Conservation (phyloP, 345 rosid species). For the Excoecaria agallocha region DNA sequence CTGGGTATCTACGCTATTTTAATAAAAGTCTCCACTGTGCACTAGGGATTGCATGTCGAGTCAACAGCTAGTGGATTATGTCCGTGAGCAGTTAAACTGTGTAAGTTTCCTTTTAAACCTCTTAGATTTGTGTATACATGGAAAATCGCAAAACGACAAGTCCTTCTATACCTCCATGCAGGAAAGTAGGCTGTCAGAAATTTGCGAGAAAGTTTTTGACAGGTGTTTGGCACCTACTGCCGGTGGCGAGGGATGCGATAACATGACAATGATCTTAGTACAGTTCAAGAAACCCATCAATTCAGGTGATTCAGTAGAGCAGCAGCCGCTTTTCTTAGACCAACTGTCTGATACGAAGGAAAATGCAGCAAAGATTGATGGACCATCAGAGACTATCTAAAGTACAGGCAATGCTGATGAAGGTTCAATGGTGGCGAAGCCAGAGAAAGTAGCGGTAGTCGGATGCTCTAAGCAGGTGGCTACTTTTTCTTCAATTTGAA, state of each 20-base stretch:
- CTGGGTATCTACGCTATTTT: neutral
- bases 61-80: conserved; percentile 85
- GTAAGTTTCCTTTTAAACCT: conserved; percentile 7
- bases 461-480: neutral
- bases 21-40: neutral
- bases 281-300: conserved; percentile 67
- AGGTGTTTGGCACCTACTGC: conserved; percentile 80
- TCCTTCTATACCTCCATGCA: conserved; percentile 25
- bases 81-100: conserved; percentile 18
- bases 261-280: conserved; percentile 97
- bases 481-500: neutral
- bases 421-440: neutral
- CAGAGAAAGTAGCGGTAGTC: conserved; percentile 5
- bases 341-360: conserved; percentile 6
- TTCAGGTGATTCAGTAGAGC: conserved; percentile 27
- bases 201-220: conserved; percentile 76
- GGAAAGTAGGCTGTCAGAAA: conserved; percentile 81
- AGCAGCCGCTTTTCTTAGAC: conserved; percentile 13
- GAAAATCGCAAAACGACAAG: neutral
- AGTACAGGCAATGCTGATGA: neutral
- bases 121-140: neutral
- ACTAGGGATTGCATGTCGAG: conserved; percentile 95
- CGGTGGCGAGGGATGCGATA: conserved; percentile 91
- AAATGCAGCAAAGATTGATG: conserved; percentile 9
- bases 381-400: conserved; percentile 1